Percentiles rank a stretch among this genome's conserved stretches.
Evolutionary conservation across 495 filamentous ascomycete genomes (phyloP).

Genomic region (Annulohypoxylon bovei): DNA sequence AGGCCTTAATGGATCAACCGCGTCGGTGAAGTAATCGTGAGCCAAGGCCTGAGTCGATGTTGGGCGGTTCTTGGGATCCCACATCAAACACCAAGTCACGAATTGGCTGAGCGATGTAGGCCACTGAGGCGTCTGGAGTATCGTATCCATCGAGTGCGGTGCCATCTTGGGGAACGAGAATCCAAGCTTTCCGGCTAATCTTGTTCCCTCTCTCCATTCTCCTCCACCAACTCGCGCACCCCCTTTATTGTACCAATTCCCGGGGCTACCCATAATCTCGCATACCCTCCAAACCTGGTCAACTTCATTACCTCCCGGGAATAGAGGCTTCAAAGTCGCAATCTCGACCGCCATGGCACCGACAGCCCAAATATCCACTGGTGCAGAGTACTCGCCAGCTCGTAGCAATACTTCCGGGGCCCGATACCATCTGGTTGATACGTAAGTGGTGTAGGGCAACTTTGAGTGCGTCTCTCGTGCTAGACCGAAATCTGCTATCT

Average conservation of each 20-base stretch:
- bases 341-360: constrained; percentile 99
- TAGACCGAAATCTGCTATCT: constrained; percentile 99
- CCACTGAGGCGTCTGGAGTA: constrained; percentile 91
- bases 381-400: constrained; percentile 96
- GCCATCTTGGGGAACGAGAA: constrained; percentile 99
- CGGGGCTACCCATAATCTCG: constrained; percentile 99
- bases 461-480: constrained; percentile 97
- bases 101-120: constrained; percentile 86
- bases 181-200: constrained; percentile 91
- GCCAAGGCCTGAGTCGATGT: constrained; percentile 93
- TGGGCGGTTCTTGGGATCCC: constrained; percentile 93
- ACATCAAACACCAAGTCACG: constrained; percentile 99
- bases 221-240: constrained; percentile 90
- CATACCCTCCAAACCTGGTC: constrained; percentile 99
- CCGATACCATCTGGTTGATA: constrained; percentile 98
- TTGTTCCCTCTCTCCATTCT: constrained; percentile 95
- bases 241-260: constrained; percentile 94
- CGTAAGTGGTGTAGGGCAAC: constrained; percentile 96
- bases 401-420: constrained; percentile 95
- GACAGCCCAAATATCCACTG: constrained; percentile 98
- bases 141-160: constrained; percentile 94
- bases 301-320: constrained; percentile 97
- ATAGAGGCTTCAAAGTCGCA: constrained; percentile 95
- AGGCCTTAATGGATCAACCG: constrained; percentile 90
- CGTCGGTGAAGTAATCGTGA: constrained; percentile 97